A percentile compares a stretch with the other conserved stretches of the same genome.
Conservation (phyloP, 345 rosid species). For the Brassica incana region DNA sequence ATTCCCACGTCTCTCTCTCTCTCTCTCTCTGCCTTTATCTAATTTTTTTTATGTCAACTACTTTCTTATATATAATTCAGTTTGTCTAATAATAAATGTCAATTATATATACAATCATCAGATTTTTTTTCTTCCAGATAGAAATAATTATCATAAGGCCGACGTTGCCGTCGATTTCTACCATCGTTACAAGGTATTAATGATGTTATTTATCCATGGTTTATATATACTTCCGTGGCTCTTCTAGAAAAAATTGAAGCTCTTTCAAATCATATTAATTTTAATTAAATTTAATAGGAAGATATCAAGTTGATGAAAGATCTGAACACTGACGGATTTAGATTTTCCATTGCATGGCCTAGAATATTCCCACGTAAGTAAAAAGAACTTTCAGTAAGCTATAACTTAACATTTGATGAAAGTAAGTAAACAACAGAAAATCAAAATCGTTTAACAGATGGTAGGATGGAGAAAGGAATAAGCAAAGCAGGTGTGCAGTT, state of each 20-base stretch:
- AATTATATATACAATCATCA: not conserved
- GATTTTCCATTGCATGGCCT: constrained; percentile 62
- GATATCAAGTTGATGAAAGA: constrained; percentile 55
- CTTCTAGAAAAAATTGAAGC: not conserved
- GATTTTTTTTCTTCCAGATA: constrained; percentile 35
- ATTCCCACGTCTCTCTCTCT: constrained; percentile 37
- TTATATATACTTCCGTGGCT: not conserved
- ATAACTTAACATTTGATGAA: not conserved
- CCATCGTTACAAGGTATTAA: constrained; percentile 50
- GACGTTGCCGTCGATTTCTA: constrained; percentile 51
- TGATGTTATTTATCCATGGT: not conserved
- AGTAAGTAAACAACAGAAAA: not conserved
- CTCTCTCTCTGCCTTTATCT: not conserved
- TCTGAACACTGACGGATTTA: constrained; percentile 52
- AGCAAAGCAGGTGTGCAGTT: constrained; percentile 45
- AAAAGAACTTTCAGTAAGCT: not conserved
- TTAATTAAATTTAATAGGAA: constrained; percentile 37
- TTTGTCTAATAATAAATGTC: not conserved
- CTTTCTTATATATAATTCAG: not conserved
- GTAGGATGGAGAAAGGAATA: constrained; percentile 45
- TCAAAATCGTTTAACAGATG: constrained; percentile 29
- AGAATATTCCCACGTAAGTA: constrained; percentile 53
- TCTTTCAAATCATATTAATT: not conserved
- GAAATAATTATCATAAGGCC: constrained; percentile 45
- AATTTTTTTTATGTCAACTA: not conserved